A percentile compares a stretch with the other conserved stretches of the same genome.
These are phyloP conservation scores for Gastrodia elata DNA, from an alignment of 106 monocot species.

Conservation along the genomic window DNA sequence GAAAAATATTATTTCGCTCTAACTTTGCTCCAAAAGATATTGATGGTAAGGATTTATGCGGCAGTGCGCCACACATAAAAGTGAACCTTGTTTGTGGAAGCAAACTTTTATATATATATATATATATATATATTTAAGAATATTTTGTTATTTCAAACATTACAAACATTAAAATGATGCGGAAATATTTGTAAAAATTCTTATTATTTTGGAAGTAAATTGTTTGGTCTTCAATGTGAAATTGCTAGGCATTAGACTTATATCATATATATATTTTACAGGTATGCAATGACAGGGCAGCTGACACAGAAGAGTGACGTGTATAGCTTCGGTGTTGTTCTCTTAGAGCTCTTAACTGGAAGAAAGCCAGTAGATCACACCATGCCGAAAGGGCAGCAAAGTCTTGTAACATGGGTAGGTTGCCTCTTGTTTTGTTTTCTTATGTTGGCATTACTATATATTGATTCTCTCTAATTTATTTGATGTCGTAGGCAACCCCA, in stretches of 20 bases:
- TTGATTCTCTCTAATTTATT: not conserved
- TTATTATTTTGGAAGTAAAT: no score
- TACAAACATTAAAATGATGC: no score
- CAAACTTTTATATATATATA: no score
- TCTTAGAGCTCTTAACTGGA: constrained; percentile 55
- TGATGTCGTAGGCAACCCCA: constrained; percentile 47
- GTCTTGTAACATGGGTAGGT: constrained; percentile 59
- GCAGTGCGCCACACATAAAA: no score
- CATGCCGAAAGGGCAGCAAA: constrained; percentile 67
- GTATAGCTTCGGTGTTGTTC: constrained; percentile 59
- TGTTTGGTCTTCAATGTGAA: not conserved
- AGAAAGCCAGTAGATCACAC: constrained; percentile 68
- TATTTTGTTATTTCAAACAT: no score
- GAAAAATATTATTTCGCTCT: no score
- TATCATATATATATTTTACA: constrained; percentile 1
- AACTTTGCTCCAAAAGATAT: no score
- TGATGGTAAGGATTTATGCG: no score
- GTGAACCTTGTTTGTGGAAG: no score
- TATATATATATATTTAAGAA: no score
- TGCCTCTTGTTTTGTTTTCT: not conserved
- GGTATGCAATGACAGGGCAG: constrained; percentile 61
- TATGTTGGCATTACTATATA: not conserved
- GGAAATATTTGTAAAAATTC: not conserved
- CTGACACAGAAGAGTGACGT: constrained; percentile 60
- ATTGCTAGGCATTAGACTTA: not conserved